phyloP scores from a whole-genome alignment of 1,284 basidiomycete genomes.

The Trametes versicolor region DNA sequence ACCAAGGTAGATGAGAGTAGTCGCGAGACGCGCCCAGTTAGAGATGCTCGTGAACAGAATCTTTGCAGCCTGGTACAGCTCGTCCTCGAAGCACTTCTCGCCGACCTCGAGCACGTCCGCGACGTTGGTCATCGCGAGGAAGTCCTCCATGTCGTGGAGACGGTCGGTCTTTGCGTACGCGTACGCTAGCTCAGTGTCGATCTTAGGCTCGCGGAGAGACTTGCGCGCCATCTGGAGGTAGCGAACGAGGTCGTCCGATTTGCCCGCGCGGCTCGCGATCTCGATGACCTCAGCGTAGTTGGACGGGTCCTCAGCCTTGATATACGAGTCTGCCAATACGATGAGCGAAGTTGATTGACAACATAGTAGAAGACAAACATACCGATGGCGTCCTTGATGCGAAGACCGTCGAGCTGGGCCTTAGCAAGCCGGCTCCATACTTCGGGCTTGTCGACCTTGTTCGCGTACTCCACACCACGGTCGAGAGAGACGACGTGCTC shows the following conservation, averaged over 20 bases:
- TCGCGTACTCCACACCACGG: conserved; percentile 95
- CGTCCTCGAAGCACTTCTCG: conserved; percentile 99
- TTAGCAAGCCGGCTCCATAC: conserved; percentile 98
- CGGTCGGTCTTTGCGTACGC: conserved; percentile 98
- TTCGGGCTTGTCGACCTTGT: conserved; percentile 96
- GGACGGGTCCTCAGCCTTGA: conserved; percentile 96
- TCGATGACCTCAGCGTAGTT: conserved; percentile 98
- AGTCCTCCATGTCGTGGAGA: conserved; percentile 99
- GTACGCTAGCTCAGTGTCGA: conserved; percentile 97
- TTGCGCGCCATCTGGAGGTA: conserved; percentile 99
- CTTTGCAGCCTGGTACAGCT: conserved; percentile 97
- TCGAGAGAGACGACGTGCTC: conserved; percentile 99
- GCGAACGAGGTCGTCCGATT: conserved; percentile 97
- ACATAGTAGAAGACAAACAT: conserved; percentile 32
- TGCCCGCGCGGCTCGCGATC: conserved; percentile 95
- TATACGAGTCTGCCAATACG: conserved; percentile 85
- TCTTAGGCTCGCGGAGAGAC: conserved; percentile 95
- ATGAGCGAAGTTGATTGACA: neutral
- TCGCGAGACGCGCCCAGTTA: conserved; percentile 98
- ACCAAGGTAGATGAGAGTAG: conserved; percentile 97
- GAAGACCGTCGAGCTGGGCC: conserved; percentile 98
- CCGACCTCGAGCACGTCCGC: conserved; percentile 96
- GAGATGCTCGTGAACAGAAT: conserved; percentile 96
- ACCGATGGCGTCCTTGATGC: conserved; percentile 99
- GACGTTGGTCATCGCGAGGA: conserved; percentile 98